A percentile compares a stretch with the other conserved stretches of the same genome.
Evolutionary conservation across 2,329 filamentous ascomycete genomes (phyloP).

Genomic region (Monilinia laxa): DNA sequence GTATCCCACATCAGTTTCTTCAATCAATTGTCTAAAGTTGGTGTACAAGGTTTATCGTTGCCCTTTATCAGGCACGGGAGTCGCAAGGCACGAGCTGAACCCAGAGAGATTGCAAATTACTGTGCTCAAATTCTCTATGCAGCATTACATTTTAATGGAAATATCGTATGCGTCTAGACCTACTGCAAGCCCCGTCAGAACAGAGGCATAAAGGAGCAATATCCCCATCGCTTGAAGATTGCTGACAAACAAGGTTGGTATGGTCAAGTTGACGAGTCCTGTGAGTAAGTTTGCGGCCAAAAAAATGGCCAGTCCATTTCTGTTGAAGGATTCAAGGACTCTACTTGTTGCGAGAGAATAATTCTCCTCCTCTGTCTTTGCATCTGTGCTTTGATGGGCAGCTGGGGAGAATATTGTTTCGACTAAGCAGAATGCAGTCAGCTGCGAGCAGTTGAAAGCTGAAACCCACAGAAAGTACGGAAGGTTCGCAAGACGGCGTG

Average conservation of each 20-base stretch:
- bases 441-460: constrained; percentile 85
- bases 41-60: constrained; percentile 14
- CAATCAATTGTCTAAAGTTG: constrained; percentile 5
- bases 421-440: constrained; percentile 73
- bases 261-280: constrained; percentile 81
- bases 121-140: neutral
- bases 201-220: constrained; percentile 68
- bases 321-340: constrained; percentile 81
- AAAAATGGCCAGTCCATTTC: constrained; percentile 84
- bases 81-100: constrained; percentile 9
- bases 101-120: constrained; percentile 6
- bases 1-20: constrained; percentile 2
- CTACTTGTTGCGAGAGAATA: constrained; percentile 72
- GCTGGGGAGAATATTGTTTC: constrained; percentile 77
- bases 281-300: constrained; percentile 86
- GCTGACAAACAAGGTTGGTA: constrained; percentile 75
- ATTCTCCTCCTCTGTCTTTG: constrained; percentile 59
- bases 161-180: constrained; percentile 51
- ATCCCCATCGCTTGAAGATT: constrained; percentile 68
- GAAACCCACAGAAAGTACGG: constrained; percentile 91
- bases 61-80: neutral
- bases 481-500: constrained; percentile 85
- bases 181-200: constrained; percentile 67
- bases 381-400: constrained; percentile 55
- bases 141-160: constrained; percentile 23